These are phyloP conservation scores for Cadophora sp. DNA, from an alignment of 2,329 filamentous ascomycete genomes.

Conservation along the genomic window DNA sequence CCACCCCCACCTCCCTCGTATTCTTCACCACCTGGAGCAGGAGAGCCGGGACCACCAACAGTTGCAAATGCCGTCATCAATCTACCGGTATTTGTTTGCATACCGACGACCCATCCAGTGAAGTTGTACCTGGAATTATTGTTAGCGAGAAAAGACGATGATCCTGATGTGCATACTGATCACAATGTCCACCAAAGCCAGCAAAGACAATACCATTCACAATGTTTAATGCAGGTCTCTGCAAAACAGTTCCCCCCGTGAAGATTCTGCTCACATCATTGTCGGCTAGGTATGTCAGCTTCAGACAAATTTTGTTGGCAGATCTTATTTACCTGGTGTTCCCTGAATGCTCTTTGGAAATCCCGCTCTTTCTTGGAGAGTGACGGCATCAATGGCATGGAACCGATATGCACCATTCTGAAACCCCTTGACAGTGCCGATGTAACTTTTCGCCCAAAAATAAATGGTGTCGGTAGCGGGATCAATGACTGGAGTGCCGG, in stretches of 20 bases:
- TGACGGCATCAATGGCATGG: slow-evolving; percentile 33
- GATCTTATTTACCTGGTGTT: slow-evolving; percentile 5
- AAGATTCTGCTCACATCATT: slow-evolving; percentile 26
- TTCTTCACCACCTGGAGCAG: slow-evolving; percentile 23
- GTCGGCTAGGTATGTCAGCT: slow-evolving; percentile 23
- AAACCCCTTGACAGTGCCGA: slow-evolving; percentile 21
- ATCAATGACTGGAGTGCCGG: slow-evolving; percentile 40
- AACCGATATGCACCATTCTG: slow-evolving; percentile 35
- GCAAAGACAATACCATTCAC: slow-evolving; percentile 25
- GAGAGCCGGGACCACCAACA: slow-evolving; percentile 20
- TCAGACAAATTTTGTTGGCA: not conserved
- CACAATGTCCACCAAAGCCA: slow-evolving; percentile 24
- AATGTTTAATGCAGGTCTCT: slow-evolving; percentile 21
- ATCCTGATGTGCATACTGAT: slow-evolving; percentile 12
- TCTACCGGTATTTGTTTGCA: slow-evolving; percentile 23
- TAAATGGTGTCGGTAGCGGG: slow-evolving; percentile 37
- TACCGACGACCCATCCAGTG: slow-evolving; percentile 29
- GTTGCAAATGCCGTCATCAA: slow-evolving; percentile 27
- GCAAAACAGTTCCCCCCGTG: slow-evolving; percentile 23
- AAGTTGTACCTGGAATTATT: slow-evolving; percentile 15
- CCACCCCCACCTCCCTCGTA: slow-evolving; percentile 26
- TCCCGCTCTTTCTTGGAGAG: slow-evolving; percentile 24
- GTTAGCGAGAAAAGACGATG: not conserved
- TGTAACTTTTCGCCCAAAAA: slow-evolving; percentile 39
- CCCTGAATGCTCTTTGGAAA: slow-evolving; percentile 27